These are phyloP conservation scores for Stagonosporopsis rhizophila DNA, from an alignment of 2,329 filamentous ascomycete genomes.

Conservation along the genomic window DNA sequence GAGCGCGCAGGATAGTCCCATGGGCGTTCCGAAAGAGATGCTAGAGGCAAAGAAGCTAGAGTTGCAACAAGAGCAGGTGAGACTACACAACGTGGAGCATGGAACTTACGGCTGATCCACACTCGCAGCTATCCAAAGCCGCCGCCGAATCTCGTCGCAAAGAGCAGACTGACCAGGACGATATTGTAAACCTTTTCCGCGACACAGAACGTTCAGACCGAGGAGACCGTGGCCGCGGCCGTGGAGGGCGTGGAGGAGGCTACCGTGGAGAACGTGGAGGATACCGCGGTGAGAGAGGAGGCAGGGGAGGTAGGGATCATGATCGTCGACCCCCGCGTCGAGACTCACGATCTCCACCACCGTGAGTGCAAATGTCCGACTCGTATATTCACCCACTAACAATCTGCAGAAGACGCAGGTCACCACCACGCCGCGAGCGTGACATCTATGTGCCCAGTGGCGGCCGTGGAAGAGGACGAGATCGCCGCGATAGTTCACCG, in stretches of 20 bases:
- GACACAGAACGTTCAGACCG: constrained; percentile 63
- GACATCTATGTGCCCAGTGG: constrained; percentile 65
- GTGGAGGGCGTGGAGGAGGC: constrained; percentile 55
- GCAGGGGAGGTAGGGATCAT: constrained; percentile 51
- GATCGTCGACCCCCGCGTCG: constrained; percentile 57
- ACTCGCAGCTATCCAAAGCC: constrained; percentile 78
- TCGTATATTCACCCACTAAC: constrained; percentile 22
- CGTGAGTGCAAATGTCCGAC: constrained; percentile 28
- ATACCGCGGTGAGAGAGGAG: constrained; percentile 51
- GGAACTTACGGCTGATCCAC: constrained; percentile 25
- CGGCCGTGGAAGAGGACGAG: constrained; percentile 44
- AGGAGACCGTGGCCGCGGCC: constrained; percentile 47
- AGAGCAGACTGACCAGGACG: constrained; percentile 68
- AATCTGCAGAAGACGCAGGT: constrained; percentile 54
- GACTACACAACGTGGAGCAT: not conserved
- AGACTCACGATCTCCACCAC: constrained; percentile 59
- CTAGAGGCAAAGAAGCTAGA: constrained; percentile 96
- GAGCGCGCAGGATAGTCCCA: constrained; percentile 85
- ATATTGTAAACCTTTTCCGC: constrained; percentile 71
- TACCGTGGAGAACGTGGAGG: constrained; percentile 54
- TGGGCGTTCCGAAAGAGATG: constrained; percentile 92
- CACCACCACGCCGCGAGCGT: constrained; percentile 58
- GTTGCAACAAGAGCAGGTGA: constrained; percentile 91
- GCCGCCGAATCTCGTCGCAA: constrained; percentile 76
- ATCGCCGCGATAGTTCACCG: constrained; percentile 45